Evolutionary conservation across 208 protist species (phyloP).

Genomic region (Acanthamoeba lenticulata): DNA sequence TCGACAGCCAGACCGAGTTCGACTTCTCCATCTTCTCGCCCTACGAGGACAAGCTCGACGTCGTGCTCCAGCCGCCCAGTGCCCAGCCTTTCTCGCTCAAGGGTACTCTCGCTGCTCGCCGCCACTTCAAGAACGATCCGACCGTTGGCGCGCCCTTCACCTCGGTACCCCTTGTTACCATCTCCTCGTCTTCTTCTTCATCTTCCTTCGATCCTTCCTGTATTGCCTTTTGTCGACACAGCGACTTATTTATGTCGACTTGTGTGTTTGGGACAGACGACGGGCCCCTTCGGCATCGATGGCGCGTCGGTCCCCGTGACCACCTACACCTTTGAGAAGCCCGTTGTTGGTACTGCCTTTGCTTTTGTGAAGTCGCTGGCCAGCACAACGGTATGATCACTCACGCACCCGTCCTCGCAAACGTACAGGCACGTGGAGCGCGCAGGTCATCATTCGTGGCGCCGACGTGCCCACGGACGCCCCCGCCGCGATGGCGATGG

Average conservation of each 20-base stretch:
- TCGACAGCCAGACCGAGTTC: slow-evolving; percentile 7
- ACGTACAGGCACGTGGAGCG: slow-evolving; percentile 12
- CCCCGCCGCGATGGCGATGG: not conserved
- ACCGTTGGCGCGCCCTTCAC: not conserved
- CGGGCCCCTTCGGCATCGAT: not conserved
- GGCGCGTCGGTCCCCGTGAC: not conserved
- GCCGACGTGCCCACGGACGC: not conserved
- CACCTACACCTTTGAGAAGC: slow-evolving; percentile 45
- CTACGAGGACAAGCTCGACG: slow-evolving; percentile 23
- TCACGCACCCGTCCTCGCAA: not conserved
- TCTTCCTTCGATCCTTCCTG: not conserved
- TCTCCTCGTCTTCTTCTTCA: not conserved
- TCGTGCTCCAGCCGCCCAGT: not conserved
- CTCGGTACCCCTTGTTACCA: not conserved
- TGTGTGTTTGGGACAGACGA: not conserved
- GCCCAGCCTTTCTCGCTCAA: not conserved
- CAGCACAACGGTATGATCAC: not conserved
- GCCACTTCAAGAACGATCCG: not conserved
- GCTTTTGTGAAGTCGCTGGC: not conserved
- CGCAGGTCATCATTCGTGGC: not conserved
- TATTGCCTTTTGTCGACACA: not conserved
- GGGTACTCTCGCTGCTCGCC: not conserved
- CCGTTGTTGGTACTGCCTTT: not conserved
- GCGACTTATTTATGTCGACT: not conserved
- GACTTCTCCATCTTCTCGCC: slow-evolving; percentile 41